These are phyloP conservation scores for Bondarzewia mesenterica DNA, from an alignment of 1,284 basidiomycete species.

Conservation along the genomic window DNA sequence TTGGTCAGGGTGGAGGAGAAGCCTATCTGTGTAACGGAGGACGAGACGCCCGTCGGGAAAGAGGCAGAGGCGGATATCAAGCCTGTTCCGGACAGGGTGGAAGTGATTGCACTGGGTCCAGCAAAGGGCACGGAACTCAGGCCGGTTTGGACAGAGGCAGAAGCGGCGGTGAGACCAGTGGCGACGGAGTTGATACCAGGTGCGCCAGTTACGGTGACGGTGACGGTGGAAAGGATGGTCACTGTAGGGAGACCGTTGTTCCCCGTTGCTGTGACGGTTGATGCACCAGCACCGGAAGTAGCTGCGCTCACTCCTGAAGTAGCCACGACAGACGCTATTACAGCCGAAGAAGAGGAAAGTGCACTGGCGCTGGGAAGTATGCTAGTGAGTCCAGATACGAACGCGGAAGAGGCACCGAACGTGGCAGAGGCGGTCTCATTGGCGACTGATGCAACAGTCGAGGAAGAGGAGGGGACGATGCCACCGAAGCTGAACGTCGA, in stretches of 20 bases:
- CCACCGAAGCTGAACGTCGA: background rate
- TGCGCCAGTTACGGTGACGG: background rate
- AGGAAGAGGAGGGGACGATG: background rate
- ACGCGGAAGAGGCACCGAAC: too few species aligned
- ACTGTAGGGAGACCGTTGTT: background rate
- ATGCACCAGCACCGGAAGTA: background rate
- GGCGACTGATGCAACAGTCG: background rate
- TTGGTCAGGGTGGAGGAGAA: too few species aligned
- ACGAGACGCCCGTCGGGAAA: too few species aligned
- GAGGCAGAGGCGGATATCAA: background rate
- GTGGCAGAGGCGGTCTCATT: too few species aligned
- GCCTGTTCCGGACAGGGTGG: background rate
- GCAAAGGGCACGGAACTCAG: too few species aligned
- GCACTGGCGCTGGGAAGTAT: too few species aligned
- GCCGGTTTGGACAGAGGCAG: background rate
- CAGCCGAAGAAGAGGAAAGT: too few species aligned
- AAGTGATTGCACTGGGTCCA: background rate
- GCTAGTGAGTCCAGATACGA: too few species aligned
- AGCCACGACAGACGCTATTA: too few species aligned
- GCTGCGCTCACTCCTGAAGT: too few species aligned
- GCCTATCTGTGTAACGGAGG: too few species aligned
- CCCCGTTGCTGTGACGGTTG: background rate
- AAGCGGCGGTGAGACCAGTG: background rate
- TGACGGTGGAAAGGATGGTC: background rate
- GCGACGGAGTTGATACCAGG: background rate